These are phyloP conservation scores for Conringia planisiliqua DNA, from an alignment of 345 rosid genomes.

Conservation along the genomic window DNA sequence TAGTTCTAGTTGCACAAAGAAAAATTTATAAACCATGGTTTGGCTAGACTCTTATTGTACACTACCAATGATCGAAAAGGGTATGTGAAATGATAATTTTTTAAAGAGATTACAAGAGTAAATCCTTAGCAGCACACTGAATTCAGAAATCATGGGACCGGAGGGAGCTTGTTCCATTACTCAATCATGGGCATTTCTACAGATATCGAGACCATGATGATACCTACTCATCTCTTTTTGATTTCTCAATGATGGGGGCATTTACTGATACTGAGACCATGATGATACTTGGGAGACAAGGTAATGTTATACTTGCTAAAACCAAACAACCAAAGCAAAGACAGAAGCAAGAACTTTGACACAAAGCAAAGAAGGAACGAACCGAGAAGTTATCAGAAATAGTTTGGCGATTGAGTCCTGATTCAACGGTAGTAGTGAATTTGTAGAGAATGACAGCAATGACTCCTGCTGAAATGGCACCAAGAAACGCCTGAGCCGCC, in stretches of 20 bases:
- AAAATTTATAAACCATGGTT: background rate
- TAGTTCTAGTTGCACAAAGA: background rate
- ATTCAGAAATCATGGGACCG: background rate
- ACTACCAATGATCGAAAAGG: background rate
- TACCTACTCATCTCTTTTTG: background rate
- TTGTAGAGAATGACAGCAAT: conserved; percentile 86
- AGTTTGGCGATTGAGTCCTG: conserved; percentile 72
- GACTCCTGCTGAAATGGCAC: conserved; percentile 70
- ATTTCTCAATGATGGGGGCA: background rate
- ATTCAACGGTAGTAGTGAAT: conserved; percentile 73
- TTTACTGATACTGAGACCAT: background rate
- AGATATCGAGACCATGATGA: background rate
- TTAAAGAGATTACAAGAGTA: background rate
- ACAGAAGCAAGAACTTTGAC: background rate
- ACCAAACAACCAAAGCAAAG: background rate
- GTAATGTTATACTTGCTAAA: background rate
- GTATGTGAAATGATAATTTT: background rate
- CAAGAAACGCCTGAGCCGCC: conserved; percentile 71
- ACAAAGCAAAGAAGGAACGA: conserved; percentile 15
- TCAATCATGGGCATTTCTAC: background rate
- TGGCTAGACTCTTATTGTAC: background rate
- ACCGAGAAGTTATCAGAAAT: conserved; percentile 73
- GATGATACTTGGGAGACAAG: conserved; percentile 14
- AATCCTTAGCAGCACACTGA: too few relatives aligned
- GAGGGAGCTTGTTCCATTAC: background rate